Conservation (phyloP, 441 rosid genomes). For the Eruca vesicaria region DNA sequence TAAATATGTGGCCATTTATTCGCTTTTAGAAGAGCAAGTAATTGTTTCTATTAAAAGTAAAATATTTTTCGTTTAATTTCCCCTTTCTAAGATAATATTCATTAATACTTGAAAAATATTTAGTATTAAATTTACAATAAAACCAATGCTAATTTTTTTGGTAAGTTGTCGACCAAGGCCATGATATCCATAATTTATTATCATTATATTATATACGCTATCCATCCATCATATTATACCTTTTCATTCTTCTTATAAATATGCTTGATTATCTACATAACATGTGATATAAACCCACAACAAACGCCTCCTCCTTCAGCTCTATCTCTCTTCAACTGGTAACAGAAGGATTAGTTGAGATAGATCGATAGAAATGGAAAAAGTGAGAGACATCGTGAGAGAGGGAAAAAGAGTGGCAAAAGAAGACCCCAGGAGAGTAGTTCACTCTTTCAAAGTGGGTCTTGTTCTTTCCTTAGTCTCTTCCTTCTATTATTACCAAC, state of each 20-base stretch:
- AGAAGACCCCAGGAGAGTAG: constrained; percentile 70
- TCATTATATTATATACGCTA: neutral
- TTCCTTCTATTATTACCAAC: constrained; percentile 52
- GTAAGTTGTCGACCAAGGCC: constrained; percentile 12
- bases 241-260: constrained; percentile 27
- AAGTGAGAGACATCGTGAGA: constrained; percentile 25
- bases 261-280: constrained; percentile 6
- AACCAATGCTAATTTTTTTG: neutral
- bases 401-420: constrained; percentile 42
- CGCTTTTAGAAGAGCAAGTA: neutral
- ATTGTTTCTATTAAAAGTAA: neutral
- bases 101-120: neutral
- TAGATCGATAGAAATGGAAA: constrained; percentile 23
- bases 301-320: neutral
- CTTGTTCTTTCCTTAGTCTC: constrained; percentile 63
- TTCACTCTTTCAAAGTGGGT: constrained; percentile 78
- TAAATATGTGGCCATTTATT: neutral
- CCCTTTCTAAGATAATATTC: neutral
- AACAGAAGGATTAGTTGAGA: neutral
- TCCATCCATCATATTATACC: neutral
- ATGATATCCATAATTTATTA: constrained; percentile 5
- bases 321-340: neutral
- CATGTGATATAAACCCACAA: constrained; percentile 20
- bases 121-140: neutral
- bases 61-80: neutral